Evolutionary conservation across 164 flowering plant species (phyloP), one percentile per base, ranked within the genome.

Genomic region (Vitis rupestris): DNA sequence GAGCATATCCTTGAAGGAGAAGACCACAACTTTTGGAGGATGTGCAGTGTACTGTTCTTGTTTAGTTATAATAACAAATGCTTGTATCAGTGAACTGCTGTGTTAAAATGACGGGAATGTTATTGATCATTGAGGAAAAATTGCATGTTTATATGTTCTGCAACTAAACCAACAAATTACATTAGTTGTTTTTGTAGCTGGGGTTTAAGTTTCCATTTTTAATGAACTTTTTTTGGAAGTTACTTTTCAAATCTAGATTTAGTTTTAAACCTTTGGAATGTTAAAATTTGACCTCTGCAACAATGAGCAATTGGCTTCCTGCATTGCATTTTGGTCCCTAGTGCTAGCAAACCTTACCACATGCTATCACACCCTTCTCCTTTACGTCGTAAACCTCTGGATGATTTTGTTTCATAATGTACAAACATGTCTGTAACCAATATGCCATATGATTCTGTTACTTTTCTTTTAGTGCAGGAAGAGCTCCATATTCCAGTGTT

Each of bases 401-500:
- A 37, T 0, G 7, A 37, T 37, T 37, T 37, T 37, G 44, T 37
- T 37, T 37, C 44, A 37, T 37, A 37, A 37, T 37, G 44, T 37
- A 0, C 44, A 37, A 37, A 37, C 44, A 3, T 37, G 44, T 37
- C 44, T 37, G 44, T 23, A 23, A 37, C 44, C 44, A 37, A 37
- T 37, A 37, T 37, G 44, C 7, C 16, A 59, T 23, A 23, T 59
- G 19, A 4, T 59, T n/a, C 14, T 66, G 44, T 64, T 27, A 30
- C 11, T 59, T 70, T 60, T 12, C 8, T 58, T 64, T 47, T 56
- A 19, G 1, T 80, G 67, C 91, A 94, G 99, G 97, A 69, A 83
- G 81, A 79, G 94, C 99, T 75, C 99, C 99, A 57, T 95, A 93
- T 84, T 67, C 69, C 47, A 74, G 87, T 77, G 99, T 95, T 60